These are phyloP conservation scores for Arabidopsis arenosa DNA, from an alignment of 345 rosid species.

Conservation along the genomic window DNA sequence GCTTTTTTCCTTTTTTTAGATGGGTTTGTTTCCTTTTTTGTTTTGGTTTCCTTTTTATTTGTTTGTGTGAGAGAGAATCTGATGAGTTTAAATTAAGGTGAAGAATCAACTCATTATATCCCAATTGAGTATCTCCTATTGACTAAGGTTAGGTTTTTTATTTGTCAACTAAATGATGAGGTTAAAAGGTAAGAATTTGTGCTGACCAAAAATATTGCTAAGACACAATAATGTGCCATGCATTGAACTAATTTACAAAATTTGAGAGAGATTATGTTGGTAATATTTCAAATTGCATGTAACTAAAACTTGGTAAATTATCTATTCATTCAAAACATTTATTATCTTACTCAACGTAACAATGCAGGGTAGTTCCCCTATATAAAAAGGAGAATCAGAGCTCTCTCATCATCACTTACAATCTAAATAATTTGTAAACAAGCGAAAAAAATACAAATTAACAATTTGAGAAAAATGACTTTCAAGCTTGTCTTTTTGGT, in stretches of 20 bases:
- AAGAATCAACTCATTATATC: too few relatives aligned
- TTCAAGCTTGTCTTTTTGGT: slow-evolving; percentile 17
- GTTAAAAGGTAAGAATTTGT: background rate
- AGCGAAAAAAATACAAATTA: background rate
- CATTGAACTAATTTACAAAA: background rate
- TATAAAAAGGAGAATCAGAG: slow-evolving; percentile 1
- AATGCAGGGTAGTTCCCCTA: background rate
- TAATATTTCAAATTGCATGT: background rate
- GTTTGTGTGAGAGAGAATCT: too few relatives aligned
- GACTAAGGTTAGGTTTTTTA: background rate
- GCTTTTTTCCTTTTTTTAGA: too few relatives aligned
- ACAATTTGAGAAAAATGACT: slow-evolving; percentile 3
- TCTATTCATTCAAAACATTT: background rate
- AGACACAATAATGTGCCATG: background rate
- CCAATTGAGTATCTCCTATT: too few relatives aligned
- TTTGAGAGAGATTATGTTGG: background rate
- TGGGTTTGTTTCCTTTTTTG: too few relatives aligned
- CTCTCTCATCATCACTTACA: slow-evolving; percentile 8
- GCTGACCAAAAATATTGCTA: background rate
- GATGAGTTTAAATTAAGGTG: too few relatives aligned
- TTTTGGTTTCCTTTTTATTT: too few relatives aligned
- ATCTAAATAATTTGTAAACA: background rate
- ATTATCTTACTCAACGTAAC: background rate
- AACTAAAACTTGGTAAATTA: background rate
- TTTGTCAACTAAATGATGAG: background rate